These are phyloP conservation scores for Irpex rosettiformis DNA, from an alignment of 1,284 basidiomycete species.

Conservation along the genomic window DNA sequence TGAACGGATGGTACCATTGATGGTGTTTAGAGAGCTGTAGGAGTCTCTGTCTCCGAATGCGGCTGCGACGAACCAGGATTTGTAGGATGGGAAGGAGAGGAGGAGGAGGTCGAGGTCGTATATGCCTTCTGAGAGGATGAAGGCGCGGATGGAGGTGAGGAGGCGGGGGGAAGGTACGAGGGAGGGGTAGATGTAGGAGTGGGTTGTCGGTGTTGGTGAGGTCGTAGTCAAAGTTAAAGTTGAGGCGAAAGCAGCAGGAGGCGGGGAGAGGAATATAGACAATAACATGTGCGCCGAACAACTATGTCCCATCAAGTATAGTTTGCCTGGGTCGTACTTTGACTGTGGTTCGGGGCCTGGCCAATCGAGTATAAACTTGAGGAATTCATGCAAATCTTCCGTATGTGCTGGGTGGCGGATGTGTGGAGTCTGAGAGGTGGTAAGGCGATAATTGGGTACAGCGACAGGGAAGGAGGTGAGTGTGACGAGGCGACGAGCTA, in stretches of 20 bases:
- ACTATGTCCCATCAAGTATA: conserved; percentile 73
- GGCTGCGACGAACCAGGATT: conserved; percentile 59
- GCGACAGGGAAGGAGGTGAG: conserved; percentile 55
- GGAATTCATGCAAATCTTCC: conserved; percentile 56
- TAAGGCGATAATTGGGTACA: conserved; percentile 74
- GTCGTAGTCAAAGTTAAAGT: too few species aligned
- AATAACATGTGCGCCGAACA: conserved; percentile 79
- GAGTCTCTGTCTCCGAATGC: conserved; percentile 51
- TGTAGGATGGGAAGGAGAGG: conserved; percentile 58
- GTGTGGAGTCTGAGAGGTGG: conserved; percentile 34
- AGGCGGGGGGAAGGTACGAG: conserved; percentile 41
- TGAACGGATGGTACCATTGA: conserved; percentile 14
- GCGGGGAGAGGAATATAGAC: conserved; percentile 61
- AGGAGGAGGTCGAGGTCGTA: conserved; percentile 69
- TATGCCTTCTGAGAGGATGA: conserved; percentile 70
- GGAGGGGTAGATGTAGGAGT: conserved; percentile 12
- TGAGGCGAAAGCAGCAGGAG: conserved; percentile 22
- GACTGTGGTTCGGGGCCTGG: conserved; percentile 24
- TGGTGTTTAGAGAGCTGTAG: conserved; percentile 48
- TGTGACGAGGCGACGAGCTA: conserved; percentile 50
- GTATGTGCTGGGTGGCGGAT: conserved; percentile 70
- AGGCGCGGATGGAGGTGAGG: conserved; percentile 44
- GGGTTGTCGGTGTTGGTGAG: background rate
- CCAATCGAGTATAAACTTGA: conserved; percentile 52
- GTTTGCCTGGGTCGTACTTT: conserved; percentile 36